Conservation (phyloP, 495 filamentous ascomycete genomes). For the Pyrenula aspistea region DNA sequence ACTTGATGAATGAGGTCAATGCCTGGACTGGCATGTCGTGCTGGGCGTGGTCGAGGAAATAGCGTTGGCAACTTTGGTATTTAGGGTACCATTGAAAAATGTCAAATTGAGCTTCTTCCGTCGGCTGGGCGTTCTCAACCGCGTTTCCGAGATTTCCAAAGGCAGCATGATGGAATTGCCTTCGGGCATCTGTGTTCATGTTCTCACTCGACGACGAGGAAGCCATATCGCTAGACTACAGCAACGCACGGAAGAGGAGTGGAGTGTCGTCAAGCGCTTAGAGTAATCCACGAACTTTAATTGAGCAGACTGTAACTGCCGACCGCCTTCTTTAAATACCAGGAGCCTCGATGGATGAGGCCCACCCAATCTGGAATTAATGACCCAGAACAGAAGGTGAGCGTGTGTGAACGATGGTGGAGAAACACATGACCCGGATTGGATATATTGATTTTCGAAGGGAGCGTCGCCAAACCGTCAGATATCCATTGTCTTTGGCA, state of each 20-base stretch:
- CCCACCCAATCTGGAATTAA: neutral
- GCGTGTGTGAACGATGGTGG: neutral
- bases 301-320: neutral
- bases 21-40: slow-evolving; percentile 74
- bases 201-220: neutral
- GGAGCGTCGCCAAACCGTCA: neutral
- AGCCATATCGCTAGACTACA: neutral
- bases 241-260: neutral
- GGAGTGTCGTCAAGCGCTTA: neutral
- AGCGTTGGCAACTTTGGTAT: slow-evolving; percentile 83
- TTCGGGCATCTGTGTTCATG: slow-evolving; percentile 21
- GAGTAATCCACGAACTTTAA: neutral
- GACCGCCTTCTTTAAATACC: neutral
- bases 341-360: neutral
- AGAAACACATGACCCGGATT: neutral
- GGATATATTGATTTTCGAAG: neutral
- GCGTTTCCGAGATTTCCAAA: slow-evolving; percentile 19
- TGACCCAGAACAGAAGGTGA: neutral
- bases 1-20: slow-evolving; percentile 79
- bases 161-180: slow-evolving; percentile 26
- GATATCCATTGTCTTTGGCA: neutral
- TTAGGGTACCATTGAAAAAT: slow-evolving; percentile 89
- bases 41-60: slow-evolving; percentile 89
- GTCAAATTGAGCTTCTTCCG: slow-evolving; percentile 43
- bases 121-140: slow-evolving; percentile 20